Percentiles rank a stretch among this genome's conserved stretches.
These are phyloP conservation scores for Didymella segeticola DNA, from an alignment of 2,329 filamentous ascomycete species.

Conservation along the genomic window DNA sequence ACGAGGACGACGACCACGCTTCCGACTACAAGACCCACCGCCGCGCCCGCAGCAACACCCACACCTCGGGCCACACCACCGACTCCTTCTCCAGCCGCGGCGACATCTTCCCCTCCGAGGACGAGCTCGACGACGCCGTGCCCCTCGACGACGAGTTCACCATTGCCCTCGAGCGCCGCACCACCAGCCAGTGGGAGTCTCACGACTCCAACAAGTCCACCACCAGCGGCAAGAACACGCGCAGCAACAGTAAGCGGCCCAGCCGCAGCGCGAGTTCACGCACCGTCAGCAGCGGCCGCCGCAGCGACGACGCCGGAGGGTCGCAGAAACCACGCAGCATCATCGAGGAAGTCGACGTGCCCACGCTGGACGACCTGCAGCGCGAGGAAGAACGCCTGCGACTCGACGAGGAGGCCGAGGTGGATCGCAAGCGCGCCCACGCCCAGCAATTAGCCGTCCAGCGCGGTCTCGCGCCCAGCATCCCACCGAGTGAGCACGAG, in stretches of 20 bases:
- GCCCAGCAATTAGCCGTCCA: conserved; percentile 63
- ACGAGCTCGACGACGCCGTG: conserved; percentile 86
- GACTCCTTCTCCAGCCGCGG: conserved; percentile 87
- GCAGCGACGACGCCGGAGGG: neutral
- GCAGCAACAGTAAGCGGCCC: conserved; percentile 50
- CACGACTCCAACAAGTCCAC: conserved; percentile 78
- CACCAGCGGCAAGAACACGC: conserved; percentile 55
- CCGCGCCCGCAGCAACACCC: conserved; percentile 77
- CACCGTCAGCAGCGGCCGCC: conserved; percentile 1
- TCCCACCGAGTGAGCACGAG: conserved; percentile 20
- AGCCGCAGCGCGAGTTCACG: conserved; percentile 12
- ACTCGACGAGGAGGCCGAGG: conserved; percentile 62
- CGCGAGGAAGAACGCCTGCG: conserved; percentile 63
- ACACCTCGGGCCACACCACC: conserved; percentile 78
- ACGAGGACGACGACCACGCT: conserved; percentile 53
- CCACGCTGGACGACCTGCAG: conserved; percentile 62
- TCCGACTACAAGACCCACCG: conserved; percentile 46
- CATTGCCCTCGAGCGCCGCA: conserved; percentile 76
- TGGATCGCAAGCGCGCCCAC: conserved; percentile 61
- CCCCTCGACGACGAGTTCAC: conserved; percentile 92
- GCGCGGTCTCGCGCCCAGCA: conserved; percentile 55
- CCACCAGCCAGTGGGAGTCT: conserved; percentile 59
- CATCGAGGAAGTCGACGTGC: conserved; percentile 26
- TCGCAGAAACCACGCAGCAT: neutral
- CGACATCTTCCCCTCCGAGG: conserved; percentile 90